phyloP scores from a whole-genome alignment of 192 early-diverging fungal genomes.

The Podila minutissima region DNA sequence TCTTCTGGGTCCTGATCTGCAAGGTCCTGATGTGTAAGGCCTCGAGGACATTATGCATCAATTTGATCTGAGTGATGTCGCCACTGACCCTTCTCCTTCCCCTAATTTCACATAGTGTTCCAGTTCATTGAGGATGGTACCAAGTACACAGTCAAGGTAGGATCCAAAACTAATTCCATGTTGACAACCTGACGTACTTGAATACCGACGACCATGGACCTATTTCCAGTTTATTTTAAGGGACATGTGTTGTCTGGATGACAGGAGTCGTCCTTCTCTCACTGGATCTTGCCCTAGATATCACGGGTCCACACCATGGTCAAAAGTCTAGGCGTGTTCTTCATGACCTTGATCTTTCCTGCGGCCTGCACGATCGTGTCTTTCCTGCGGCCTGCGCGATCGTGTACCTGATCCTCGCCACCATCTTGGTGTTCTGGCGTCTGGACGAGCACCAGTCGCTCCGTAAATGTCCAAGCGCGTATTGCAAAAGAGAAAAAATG shows the following conservation, averaged over 20 bases:
- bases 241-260: constrained; percentile 19
- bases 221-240: constrained; percentile 19
- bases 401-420: constrained; percentile 13
- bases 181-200: neutral
- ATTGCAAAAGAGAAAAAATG: too few species aligned
- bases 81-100: neutral
- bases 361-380: constrained; percentile 1
- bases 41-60: too few species aligned
- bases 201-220: neutral
- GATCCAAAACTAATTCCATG: neutral
- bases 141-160: constrained; percentile 6
- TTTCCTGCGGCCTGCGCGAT: constrained; percentile 14
- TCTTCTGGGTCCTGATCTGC: constrained; percentile 26
- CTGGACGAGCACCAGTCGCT: constrained; percentile 22
- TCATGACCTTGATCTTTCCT: constrained; percentile 28
- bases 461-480: neutral
- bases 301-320: constrained; percentile 15
- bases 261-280: constrained; percentile 3
- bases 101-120: constrained; percentile 13
- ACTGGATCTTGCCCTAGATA: constrained; percentile 28
- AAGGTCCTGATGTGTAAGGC: constrained; percentile 20
- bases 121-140: constrained; percentile 47
- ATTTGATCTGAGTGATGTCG: too few species aligned
- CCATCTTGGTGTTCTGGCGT: constrained; percentile 16
- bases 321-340: constrained; percentile 15